Base-by-base conservation (phyloP, 352 stramenopile genomes). In the Pythium guiyangense region DNA sequence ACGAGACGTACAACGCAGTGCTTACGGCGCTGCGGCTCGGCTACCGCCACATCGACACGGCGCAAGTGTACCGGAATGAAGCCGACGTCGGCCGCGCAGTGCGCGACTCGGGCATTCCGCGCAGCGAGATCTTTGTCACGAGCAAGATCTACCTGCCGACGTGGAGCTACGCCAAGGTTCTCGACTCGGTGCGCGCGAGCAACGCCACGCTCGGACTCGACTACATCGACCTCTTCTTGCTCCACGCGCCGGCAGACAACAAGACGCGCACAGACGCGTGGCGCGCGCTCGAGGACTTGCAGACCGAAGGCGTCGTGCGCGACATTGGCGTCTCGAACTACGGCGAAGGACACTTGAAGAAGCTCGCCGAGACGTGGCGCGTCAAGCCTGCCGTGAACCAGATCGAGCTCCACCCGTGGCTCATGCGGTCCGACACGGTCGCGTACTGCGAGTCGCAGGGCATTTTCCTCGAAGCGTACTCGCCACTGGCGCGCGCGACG, bases 291-390 rank as follows among this genome's bases (percentile, higher is more conserved):
- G 74, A 86, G 29, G 70, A 88, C 8, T 57, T 76, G 17, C 72
- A 75, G 17, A 26, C 58, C 2, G 52, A 75, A 29, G 88, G 90
- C 0, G 62, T 90, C 15, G 54, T 93, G 43, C 73, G 72, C 43
- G 78, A 93, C 44, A 92, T 96, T 52, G 92, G 90, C 27, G 87
- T 97, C 29, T 96, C 79, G 25, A 98, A 98, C 66, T 97, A 96
- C 70, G 63, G 80, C 4, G 62, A 87, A n/a, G 71, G 67, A 10
- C 90, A 97, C 63, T 71, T 96, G 20, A 59, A 86, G 52, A 86
- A 90, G 51, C 58, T 97, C 0, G 69, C 88, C 49, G 63, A 77
- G 52, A 77, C 74, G 5, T 75, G 61, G 31, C 69, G 62, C 9
- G 73, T 77, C 22, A 84, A 79, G 49, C 83, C 83, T 0, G 79